phyloP scores from a whole-genome alignment of 2,329 filamentous ascomycete species.

The Calonectria fujianensis region DNA sequence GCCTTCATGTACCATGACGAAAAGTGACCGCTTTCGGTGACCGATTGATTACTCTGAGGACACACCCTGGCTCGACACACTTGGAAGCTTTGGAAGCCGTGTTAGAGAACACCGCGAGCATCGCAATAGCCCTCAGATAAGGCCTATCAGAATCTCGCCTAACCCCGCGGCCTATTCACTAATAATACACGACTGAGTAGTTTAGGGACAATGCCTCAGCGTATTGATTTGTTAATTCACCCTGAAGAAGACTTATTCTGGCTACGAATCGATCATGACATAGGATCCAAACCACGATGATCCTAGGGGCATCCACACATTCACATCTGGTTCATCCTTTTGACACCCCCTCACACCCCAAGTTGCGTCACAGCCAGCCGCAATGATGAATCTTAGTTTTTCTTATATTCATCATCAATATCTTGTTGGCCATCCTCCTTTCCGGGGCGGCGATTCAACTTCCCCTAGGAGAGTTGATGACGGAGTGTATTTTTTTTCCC shows the following conservation, averaged over 20 bases:
- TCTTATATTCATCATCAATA: neutral
- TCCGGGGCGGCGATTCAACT: neutral
- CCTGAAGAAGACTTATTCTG: neutral
- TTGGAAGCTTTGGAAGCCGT: neutral
- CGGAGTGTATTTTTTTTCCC: neutral
- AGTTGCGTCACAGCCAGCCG: neutral
- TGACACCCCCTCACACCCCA: neutral
- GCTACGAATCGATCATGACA: neutral
- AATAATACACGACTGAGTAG: neutral
- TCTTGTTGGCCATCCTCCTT: neutral
- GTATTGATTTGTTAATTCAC: no score
- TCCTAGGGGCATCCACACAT: neutral
- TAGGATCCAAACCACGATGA: neutral
- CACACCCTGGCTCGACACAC: slow-evolving; percentile 4
- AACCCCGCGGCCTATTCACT: neutral
- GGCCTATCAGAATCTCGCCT: neutral
- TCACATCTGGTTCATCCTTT: neutral
- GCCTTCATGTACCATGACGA: slow-evolving; percentile 53
- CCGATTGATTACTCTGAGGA: slow-evolving; percentile 30
- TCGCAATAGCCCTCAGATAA: neutral
- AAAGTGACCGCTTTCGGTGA: slow-evolving; percentile 42
- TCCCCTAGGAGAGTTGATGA: neutral
- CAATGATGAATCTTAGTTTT: neutral
- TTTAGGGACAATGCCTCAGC: neutral
- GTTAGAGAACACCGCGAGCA: neutral